phyloP scores from a whole-genome alignment of 2,329 filamentous ascomycete genomes.

The Claviceps humidiphila region DNA sequence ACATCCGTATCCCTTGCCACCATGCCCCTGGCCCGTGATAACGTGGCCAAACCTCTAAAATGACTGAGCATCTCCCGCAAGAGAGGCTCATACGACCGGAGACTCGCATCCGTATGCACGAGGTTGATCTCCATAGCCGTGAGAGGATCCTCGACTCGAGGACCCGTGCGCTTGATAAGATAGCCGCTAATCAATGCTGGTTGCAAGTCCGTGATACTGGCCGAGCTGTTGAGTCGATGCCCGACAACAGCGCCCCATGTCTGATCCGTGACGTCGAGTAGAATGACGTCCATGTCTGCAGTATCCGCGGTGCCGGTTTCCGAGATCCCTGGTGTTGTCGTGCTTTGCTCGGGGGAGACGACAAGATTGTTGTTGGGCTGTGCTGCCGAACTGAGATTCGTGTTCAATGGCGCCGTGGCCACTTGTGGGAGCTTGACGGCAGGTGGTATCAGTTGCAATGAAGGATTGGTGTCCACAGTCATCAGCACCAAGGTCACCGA shows the following conservation, averaged over 20 bases:
- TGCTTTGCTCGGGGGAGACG: constrained; percentile 47
- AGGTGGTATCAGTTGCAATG: constrained; percentile 48
- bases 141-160: constrained; percentile 42
- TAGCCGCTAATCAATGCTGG: constrained; percentile 51
- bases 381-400: constrained; percentile 57
- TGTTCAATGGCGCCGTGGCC: constrained; percentile 31
- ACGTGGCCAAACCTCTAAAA: constrained; percentile 53
- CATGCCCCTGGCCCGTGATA: constrained; percentile 54
- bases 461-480: constrained; percentile 51
- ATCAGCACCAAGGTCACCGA: constrained; percentile 45
- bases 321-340: constrained; percentile 33
- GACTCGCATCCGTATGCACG: constrained; percentile 39
- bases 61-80: constrained; percentile 57
- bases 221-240: constrained; percentile 50
- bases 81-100: constrained; percentile 46
- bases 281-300: constrained; percentile 42
- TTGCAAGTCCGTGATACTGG: constrained; percentile 38
- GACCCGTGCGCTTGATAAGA: constrained; percentile 49
- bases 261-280: constrained; percentile 62
- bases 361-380: constrained; percentile 35
- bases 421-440: constrained; percentile 33
- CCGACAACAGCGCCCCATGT: constrained; percentile 62
- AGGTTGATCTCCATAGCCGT: constrained; percentile 51
- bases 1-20: constrained; percentile 45
- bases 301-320: constrained; percentile 28